These are phyloP conservation scores for Kwoniella bestiolae DNA, from an alignment of 768 basidiomycete species.

Conservation along the genomic window DNA sequence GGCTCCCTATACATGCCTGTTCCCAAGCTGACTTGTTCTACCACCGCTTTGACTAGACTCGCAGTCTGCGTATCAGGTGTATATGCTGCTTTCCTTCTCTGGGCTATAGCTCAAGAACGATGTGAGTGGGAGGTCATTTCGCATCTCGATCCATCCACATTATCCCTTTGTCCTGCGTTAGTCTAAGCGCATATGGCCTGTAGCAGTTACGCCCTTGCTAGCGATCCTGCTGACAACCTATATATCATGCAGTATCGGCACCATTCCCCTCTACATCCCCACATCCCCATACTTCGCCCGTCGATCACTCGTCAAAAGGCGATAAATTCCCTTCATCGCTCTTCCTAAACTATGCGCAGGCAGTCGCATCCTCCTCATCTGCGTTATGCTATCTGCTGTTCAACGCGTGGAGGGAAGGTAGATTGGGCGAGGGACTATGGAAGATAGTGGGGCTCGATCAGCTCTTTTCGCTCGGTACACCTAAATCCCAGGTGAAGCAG, in stretches of 20 bases:
- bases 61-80: constrained; percentile 80
- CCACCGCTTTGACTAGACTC: constrained; percentile 58
- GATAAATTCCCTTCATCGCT: constrained; percentile 55
- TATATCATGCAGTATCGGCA: constrained; percentile 51
- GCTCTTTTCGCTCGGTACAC: neutral
- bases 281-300: constrained; percentile 23
- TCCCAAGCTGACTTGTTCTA: neutral
- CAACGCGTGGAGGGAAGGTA: constrained; percentile 38
- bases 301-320: constrained; percentile 31
- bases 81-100: constrained; percentile 88
- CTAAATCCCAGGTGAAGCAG: neutral
- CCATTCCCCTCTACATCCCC: constrained; percentile 46
- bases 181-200: no score
- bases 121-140: constrained; percentile 61
- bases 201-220: no score
- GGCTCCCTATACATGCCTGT: neutral
- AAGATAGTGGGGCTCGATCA: constrained; percentile 33
- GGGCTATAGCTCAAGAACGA: constrained; percentile 94
- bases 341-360: constrained; percentile 54
- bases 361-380: constrained; percentile 48
- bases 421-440: constrained; percentile 8
- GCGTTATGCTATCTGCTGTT: constrained; percentile 46
- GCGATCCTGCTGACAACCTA: no score
- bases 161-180: constrained; percentile 5
- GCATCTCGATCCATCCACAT: neutral